Evolutionary conservation across 768 basidiomycete species (phyloP), one percentile per base, ranked within the genome.

Genomic region (Russula ochroleuca): DNA sequence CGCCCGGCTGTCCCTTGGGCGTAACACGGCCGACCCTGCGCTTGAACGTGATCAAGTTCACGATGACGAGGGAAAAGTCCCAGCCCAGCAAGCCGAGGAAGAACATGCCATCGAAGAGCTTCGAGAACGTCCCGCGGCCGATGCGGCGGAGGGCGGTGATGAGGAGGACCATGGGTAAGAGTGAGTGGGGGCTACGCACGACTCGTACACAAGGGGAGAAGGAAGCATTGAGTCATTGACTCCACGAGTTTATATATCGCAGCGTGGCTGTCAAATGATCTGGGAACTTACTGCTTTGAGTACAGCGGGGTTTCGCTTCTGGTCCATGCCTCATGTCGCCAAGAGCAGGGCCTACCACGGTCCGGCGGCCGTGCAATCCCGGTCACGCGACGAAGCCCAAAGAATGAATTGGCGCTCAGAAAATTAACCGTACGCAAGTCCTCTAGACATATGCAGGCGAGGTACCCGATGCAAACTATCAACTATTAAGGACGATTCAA

Each of bases 21-120:
- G 82, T 82, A 45, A 88, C 84, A 35, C 78, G 76, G 0, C 87
- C 88, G 3, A 78, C 71, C 33, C 77, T 78, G 14, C 77, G 77
- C 49, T 76, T 81, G 0, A 82, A 82, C 1, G 76, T 73, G 47
- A 88, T 64, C 1, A 82, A 64, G 70, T 90, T 89, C 70, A 75
- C 58, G 0, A 85, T 9, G 8, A 79, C 78, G 63, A 87, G 77
- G 1, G 75, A 68, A 17, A 78, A 63, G 68, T 90, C 88, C 80
- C 83, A 85, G 37, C 74, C 56, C 40, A 83, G 66, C 57, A 85
- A 69, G 8, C 64, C 50, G 31, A 56, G 13, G 51, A 64, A 62
- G 38, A 68, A 67, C 35, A 5, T 3, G 9, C 15, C 45, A 13
- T 61, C 40, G 31, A 57, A 52, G 33, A 68, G 54, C 11, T 2